Conservation (phyloP, 306 rosid species). For the Purshia tridentata region DNA sequence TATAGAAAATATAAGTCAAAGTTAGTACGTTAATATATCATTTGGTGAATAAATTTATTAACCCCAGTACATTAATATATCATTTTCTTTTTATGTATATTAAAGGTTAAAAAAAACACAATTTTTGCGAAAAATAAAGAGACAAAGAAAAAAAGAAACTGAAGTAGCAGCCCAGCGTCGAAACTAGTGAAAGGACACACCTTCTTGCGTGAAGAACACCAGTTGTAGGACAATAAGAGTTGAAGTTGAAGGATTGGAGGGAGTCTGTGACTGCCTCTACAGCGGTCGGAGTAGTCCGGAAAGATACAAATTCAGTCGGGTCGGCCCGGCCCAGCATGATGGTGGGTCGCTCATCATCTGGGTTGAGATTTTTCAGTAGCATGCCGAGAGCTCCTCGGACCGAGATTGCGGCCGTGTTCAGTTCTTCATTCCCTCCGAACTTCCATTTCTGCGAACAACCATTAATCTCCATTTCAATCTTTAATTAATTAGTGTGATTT, state of each 20-base stretch:
- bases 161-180: too few species aligned
- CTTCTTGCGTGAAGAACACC: slow-evolving; percentile 45
- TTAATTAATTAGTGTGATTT: too few species aligned
- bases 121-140: too few species aligned
- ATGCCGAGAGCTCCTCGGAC: slow-evolving; percentile 40
- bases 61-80: too few species aligned
- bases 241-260: slow-evolving; percentile 43
- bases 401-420: slow-evolving; percentile 38
- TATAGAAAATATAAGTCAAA: too few species aligned
- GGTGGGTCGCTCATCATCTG: slow-evolving; percentile 27
- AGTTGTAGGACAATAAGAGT: slow-evolving; percentile 45
- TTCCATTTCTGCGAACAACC: slow-evolving; percentile 40
- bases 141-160: not conserved
- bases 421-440: slow-evolving; percentile 43
- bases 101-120: too few species aligned
- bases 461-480: slow-evolving; percentile 31
- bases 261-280: slow-evolving; percentile 33
- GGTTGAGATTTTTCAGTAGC: slow-evolving; percentile 25
- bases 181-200: slow-evolving; percentile 9
- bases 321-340: slow-evolving; percentile 48
- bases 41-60: too few species aligned
- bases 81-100: too few species aligned
- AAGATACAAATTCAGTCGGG: slow-evolving; percentile 39
- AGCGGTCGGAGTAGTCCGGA: slow-evolving; percentile 33
- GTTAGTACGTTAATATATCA: too few species aligned